Base-by-base conservation (phyloP, 1,139 yeast genomes). In the Hyphopichia burtonii region DNA sequence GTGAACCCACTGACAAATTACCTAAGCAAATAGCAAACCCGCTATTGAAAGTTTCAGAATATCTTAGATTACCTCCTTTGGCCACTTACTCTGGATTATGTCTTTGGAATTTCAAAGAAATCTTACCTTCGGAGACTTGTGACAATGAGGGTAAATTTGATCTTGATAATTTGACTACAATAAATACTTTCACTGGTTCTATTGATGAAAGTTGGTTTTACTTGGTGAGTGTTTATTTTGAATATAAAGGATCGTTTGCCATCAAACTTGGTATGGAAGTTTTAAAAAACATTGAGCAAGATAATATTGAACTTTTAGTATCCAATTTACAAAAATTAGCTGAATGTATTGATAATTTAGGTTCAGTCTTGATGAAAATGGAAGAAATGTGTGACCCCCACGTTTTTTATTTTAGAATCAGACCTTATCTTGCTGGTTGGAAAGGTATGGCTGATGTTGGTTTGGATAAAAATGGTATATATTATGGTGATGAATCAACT, bases 351-450 rank as follows among this genome's bases (percentile, higher is more conserved):
- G 96, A 88, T 58, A 68, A 71, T 44, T 68, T 91, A 51, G 94
- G 91, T n/a, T 71, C 84, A 3, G 77, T 86, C 0, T 65, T 91
- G 51, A 80, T 84, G 79, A 76, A 80, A 53, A 87, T 91, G 95
- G 91, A 87, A 58, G 96, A 90, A 51, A 86, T 86, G 86, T 89
- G 97, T 61, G 96, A 90, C 58, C 97, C 98, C 2, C 95, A 89
- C 59, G 83, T 85, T 1, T 91, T 91, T 58, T 91, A 88, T 61
- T 86, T 78, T 66, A 78, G 94, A 49, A 77, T 91, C 42, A 76
- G 98, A 54, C 97, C 98, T 0, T 91, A 78, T 56, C 68, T 91
- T 45, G 96, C 97, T 0, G 98, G 97, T 1, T 91, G 97, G 96
- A 83, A 83, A 59, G 87, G 88, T 56, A 90, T 91, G 97, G 80